Conservation (phyloP, 2,329 filamentous ascomycete genomes). For the Penicillium nordicum region DNA sequence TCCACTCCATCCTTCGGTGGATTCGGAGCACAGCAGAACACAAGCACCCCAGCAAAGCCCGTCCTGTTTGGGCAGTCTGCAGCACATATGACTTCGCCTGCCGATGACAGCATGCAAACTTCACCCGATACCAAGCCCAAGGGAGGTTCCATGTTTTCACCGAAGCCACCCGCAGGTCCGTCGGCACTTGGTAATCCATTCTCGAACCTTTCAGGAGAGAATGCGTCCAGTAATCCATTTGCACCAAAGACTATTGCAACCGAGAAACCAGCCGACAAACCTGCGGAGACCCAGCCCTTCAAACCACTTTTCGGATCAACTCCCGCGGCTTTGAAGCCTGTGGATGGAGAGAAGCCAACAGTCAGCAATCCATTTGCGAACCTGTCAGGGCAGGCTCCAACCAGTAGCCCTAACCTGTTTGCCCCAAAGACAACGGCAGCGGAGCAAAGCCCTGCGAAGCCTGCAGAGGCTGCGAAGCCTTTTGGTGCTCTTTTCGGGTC, state of each 20-base stretch:
- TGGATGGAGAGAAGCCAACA: not conserved
- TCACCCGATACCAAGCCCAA: conserved; percentile 23
- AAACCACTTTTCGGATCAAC: conserved; percentile 10
- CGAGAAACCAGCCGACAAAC: not conserved
- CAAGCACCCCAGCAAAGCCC: conserved; percentile 2
- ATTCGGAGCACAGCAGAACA: conserved; percentile 13
- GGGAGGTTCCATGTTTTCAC: conserved; percentile 1
- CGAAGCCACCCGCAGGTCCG: conserved; percentile 4
- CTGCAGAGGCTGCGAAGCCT: not conserved
- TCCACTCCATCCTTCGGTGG: conserved; percentile 11
- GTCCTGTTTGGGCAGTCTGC: conserved; percentile 17
- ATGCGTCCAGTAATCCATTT: conserved; percentile 4
- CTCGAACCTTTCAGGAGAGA: conserved; percentile 9
- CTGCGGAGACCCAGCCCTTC: conserved; percentile 6
- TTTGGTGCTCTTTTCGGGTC: conserved; percentile 6
- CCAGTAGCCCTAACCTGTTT: conserved; percentile 2
- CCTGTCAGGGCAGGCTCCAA: not conserved
- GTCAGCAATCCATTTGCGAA: conserved; percentile 9
- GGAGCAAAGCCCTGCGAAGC: conserved; percentile 3
- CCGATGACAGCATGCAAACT: conserved; percentile 24
- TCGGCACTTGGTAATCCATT: conserved; percentile 8
- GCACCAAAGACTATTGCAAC: not conserved
- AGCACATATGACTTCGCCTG: conserved; percentile 8
- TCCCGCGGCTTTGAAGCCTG: conserved; percentile 1
- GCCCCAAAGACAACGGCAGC: not conserved